phyloP scores from a whole-genome alignment of 352 stramenopile genomes.

The Phytophthora litchii region DNA sequence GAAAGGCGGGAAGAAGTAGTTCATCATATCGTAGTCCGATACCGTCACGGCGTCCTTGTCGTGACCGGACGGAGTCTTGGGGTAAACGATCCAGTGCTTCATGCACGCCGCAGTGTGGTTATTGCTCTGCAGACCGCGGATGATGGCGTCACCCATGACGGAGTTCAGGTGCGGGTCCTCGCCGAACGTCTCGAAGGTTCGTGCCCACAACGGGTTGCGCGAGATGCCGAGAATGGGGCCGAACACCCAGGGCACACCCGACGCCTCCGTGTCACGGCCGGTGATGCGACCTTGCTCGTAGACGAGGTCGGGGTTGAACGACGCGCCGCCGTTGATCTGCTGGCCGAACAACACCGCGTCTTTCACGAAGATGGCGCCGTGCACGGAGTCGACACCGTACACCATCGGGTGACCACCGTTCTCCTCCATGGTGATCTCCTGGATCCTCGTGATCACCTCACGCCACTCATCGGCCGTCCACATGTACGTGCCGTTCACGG shows the following conservation, averaged over 20 bases:
- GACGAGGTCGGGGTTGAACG: conserved; percentile 80
- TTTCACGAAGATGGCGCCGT: conserved; percentile 85
- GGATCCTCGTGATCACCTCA: conserved; percentile 63
- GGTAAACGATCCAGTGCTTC: conserved; percentile 87
- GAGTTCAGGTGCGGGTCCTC: conserved; percentile 84
- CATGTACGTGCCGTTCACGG: conserved; percentile 33
- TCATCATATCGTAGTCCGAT: conserved; percentile 68
- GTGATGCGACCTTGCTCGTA: conserved; percentile 64
- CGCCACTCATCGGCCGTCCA: conserved; percentile 64
- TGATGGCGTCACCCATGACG: conserved; percentile 47
- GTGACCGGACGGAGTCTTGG: conserved; percentile 67
- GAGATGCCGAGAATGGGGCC: conserved; percentile 76
- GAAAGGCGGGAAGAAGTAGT: conserved; percentile 78
- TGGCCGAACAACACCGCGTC: conserved; percentile 67
- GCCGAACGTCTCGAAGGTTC: conserved; percentile 92
- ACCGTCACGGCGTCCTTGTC: conserved; percentile 73
- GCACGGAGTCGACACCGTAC: conserved; percentile 89
- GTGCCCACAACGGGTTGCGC: conserved; percentile 80
- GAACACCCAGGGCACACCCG: conserved; percentile 89
- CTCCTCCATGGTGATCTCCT: conserved; percentile 62
- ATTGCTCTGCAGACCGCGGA: conserved; percentile 73
- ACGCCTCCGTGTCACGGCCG: conserved; percentile 76
- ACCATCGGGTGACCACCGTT: conserved; percentile 54
- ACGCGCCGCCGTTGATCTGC: conserved; percentile 55
- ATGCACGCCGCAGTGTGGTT: conserved; percentile 70